Evolutionary conservation across 805 yeast genomes (phyloP).

Genomic region (Ogataea methanolica): DNA sequence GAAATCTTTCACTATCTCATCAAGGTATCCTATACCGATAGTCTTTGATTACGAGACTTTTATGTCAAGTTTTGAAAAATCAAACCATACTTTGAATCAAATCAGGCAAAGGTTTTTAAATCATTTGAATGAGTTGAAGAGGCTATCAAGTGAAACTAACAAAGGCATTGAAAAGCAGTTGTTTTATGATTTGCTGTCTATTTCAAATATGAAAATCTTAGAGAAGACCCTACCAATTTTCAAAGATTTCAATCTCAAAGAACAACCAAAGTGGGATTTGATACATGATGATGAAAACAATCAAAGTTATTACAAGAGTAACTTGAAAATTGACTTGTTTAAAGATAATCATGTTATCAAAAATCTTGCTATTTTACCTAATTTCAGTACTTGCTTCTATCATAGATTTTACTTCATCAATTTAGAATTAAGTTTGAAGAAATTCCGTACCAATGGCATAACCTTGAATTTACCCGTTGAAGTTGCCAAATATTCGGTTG

Average conservation of each 20-base stretch:
- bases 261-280: slow-evolving; percentile 16
- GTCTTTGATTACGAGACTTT: slow-evolving; percentile 14
- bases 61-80: slow-evolving; percentile 7
- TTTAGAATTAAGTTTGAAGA: slow-evolving; percentile 12
- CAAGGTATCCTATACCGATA: slow-evolving; percentile 17
- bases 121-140: slow-evolving; percentile 11
- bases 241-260: slow-evolving; percentile 7
- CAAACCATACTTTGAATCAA: slow-evolving; percentile 9
- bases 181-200: slow-evolving; percentile 18
- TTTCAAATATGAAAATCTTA: slow-evolving; percentile 13
- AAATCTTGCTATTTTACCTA: slow-evolving; percentile 16
- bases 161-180: slow-evolving; percentile 22
- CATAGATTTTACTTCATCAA: slow-evolving; percentile 15
- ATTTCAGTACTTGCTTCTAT: slow-evolving; percentile 17
- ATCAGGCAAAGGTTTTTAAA: slow-evolving; percentile 12
- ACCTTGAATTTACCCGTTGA: slow-evolving; percentile 17
- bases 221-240: slow-evolving; percentile 15
- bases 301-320: slow-evolving; percentile 6
- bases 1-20: slow-evolving; percentile 16
- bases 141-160: slow-evolving; percentile 13
- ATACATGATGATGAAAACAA: slow-evolving; percentile 2
- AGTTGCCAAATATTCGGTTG: slow-evolving; percentile 15
- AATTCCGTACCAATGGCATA: slow-evolving; percentile 11
- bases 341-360: slow-evolving; percentile 10
- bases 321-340: slow-evolving; percentile 12